Base-by-base conservation (phyloP, 768 basidiomycete genomes). In the Trametes sanguinea region DNA sequence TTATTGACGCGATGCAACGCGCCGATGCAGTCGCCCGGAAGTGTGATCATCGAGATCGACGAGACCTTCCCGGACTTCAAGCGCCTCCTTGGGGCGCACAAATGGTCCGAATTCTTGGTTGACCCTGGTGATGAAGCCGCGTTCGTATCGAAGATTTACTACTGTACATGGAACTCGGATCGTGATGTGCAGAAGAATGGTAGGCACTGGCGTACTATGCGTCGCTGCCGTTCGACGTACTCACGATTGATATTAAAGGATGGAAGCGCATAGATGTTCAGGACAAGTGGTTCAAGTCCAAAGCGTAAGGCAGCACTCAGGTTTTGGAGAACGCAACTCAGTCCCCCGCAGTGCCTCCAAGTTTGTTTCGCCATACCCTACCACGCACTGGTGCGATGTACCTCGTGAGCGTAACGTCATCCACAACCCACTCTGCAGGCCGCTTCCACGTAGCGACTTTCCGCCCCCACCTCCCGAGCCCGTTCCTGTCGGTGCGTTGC, bases 251-350 rank as follows among this genome's bases (percentile, higher is more conserved):
- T 37, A 37, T 37, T 10, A 3, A 51, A 82, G 81, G 81, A 6
- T 82, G 81, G 81, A 83, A 81, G 66, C 75, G 78, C 10, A 73
- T 81, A 17, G 71, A 76, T 35, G 72, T 82, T 1, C 64, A 75
- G n/a, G 80, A 81, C 11, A 46, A 62, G 7, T 83, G 80, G 80
- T 82, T 81, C 71, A 62, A 62, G 1, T 45, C 22, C 2, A 75
- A 60, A 35, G 40, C 44, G 60, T 54, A 53, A 53, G 63, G 10
- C 2, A 5, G 27, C 22, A 4, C 39, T 17, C 16, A n/a, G 9
- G 13, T n/a, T 8, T 14, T 2, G 5, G 1, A 62, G 35, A 14
- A 46, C 27, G 35, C 13, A 22, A 22, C 55, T 51, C 32, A 56
- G 6, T 22, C 4, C 16, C 54, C 47, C 33, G 50, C 44, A 64